Base-by-base conservation (phyloP, 2,329 filamentous ascomycete genomes). In the Fusarium sp. region DNA sequence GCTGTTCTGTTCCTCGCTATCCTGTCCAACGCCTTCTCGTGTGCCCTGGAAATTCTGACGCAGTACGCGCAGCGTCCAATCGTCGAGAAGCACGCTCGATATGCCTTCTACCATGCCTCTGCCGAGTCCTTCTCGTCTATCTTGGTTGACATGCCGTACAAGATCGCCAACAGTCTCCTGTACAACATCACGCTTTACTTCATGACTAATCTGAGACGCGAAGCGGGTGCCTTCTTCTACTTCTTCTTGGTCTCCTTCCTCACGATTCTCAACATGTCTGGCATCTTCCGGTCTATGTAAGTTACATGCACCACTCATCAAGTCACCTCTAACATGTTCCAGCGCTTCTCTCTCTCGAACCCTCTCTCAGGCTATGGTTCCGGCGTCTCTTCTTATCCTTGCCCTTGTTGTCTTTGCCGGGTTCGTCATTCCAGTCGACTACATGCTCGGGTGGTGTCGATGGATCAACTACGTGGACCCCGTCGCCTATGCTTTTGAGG, bases 381-480 rank as follows among this genome's bases (percentile, higher is more conserved):
- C 77, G 1, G 74, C 78, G 0, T 76, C 77, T 2, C 64, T 82
- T 9, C 65, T 81, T 13, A 69, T 71, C n/a, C 65, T 74, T 7
- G 72, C 70, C 12, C 58, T 77, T 1, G 68, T 76, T 34, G 68
- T 76, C 36, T 77, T 75, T 67, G 85, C 85, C 3, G 85, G 82
- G 55, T 85, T 88, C 59, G 73, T 77, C 22, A 76, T 81, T 13
- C 73, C 74, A 0, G 63, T 69, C 3, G 68, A 74, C 13, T 73
- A 75, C 71, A 90, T 87, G 85, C 79, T 85, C 15, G 85, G 82
- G 1, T 91, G 88, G 87, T 85, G 85, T 42, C 78, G 85, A 26
- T 91, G 88, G 88, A 88, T 91, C 62, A 86, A 85, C 57, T 89
- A 88, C 61, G 74, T 90, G 40, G 83, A 90, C 50, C 87, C 87